Conservation (phyloP, 768 basidiomycete genomes). For the Hericium alpestre region DNA sequence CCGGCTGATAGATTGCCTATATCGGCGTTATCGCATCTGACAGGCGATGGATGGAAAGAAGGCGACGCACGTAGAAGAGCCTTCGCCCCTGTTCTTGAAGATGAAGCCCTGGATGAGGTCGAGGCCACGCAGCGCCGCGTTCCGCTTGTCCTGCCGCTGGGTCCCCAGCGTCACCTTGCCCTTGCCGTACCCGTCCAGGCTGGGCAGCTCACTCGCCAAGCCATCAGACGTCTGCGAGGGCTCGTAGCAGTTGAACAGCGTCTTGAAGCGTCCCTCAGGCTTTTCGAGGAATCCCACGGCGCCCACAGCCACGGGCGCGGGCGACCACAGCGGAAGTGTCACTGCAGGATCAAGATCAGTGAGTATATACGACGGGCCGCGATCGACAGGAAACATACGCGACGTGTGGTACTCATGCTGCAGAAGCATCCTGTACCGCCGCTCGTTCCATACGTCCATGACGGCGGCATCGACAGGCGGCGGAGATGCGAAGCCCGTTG, state of each 20-base stretch:
- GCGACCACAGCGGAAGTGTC: constrained; percentile 56
- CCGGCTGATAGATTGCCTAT: constrained; percentile 35
- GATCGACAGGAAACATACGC: constrained; percentile 28
- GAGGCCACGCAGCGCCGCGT: constrained; percentile 43
- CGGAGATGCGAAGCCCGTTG: constrained; percentile 28
- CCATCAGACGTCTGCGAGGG: constrained; percentile 37
- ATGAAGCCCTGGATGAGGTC: constrained; percentile 45
- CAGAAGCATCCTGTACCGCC: constrained; percentile 55
- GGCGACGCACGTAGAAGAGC: constrained; percentile 5
- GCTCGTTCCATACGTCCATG: constrained; percentile 45
- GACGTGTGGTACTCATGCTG: constrained; percentile 62
- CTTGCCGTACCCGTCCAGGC: constrained; percentile 54
- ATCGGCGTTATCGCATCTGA: not conserved
- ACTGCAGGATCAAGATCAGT: constrained; percentile 12
- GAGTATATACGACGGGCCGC: not conserved
- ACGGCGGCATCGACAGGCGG: constrained; percentile 26
- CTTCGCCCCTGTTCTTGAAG: not conserved
- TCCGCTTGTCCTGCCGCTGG: constrained; percentile 48
- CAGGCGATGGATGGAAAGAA: not conserved
- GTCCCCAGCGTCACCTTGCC: constrained; percentile 37
- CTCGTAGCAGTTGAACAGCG: constrained; percentile 58
- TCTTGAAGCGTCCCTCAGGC: constrained; percentile 57
- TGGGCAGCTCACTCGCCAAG: constrained; percentile 37
- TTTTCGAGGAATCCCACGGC: constrained; percentile 68
- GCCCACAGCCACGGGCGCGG: constrained; percentile 50